Conservation (phyloP, 768 basidiomycete species). For the Filobasidium floriforme region DNA sequence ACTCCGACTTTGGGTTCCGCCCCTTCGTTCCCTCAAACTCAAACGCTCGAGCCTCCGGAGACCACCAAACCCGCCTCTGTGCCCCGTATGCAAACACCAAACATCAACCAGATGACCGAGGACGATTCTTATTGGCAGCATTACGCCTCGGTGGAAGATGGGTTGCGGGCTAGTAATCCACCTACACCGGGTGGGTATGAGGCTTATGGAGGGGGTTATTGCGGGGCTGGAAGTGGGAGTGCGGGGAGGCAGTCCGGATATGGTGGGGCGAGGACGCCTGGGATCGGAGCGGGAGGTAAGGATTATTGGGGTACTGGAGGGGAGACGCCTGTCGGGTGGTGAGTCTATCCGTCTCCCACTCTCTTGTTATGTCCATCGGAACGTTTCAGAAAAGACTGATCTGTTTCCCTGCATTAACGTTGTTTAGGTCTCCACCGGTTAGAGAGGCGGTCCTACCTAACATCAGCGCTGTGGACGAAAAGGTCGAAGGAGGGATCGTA, state of each 20-base stretch:
- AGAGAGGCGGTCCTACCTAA: background rate
- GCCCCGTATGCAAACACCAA: background rate
- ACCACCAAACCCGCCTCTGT: background rate
- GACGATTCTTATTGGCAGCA: slow-evolving; percentile 21
- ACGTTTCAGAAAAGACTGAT: background rate
- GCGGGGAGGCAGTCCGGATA: background rate
- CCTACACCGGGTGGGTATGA: slow-evolving; percentile 14
- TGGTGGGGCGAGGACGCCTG: background rate
- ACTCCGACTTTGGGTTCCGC: background rate
- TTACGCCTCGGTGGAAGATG: slow-evolving; percentile 23
- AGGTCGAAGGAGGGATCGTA: background rate
- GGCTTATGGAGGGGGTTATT: background rate
- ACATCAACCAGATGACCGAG: background rate
- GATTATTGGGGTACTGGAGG: slow-evolving; percentile 24
- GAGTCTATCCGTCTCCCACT: background rate
- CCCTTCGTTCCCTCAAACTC: background rate
- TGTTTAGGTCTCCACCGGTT: background rate
- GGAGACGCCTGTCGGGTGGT: slow-evolving; percentile 22
- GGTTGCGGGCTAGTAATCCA: slow-evolving; percentile 18
- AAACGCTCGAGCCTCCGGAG: background rate
- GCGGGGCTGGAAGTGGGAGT: background rate
- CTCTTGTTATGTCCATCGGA: background rate
- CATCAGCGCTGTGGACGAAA: background rate
- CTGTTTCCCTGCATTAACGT: background rate
- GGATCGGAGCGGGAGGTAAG: background rate